These are phyloP conservation scores for Cladosporium sp. DNA, from an alignment of 2,329 filamentous ascomycete genomes.

Conservation along the genomic window DNA sequence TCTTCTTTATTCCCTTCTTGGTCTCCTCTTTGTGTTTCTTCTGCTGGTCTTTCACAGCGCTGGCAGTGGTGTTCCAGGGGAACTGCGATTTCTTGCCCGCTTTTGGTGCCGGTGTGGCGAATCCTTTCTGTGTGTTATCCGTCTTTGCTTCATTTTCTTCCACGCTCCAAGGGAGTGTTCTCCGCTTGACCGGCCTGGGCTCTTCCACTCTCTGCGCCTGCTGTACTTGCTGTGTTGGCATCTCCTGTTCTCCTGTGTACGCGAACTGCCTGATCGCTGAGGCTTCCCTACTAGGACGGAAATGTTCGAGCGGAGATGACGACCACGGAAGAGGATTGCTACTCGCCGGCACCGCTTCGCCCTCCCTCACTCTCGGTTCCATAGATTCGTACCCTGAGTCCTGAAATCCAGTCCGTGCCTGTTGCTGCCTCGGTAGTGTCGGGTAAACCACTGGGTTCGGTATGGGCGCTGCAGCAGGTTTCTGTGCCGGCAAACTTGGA, in stretches of 20 bases:
- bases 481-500: conserved; percentile 35
- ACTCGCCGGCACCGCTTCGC: conserved; percentile 41
- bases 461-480: conserved; percentile 4
- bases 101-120: conserved; percentile 42
- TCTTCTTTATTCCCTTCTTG: conserved; percentile 46
- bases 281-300: conserved; percentile 12
- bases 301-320: conserved; percentile 40
- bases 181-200: conserved; percentile 52
- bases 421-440: conserved; percentile 25
- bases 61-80: conserved; percentile 71
- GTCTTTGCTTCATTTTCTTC: conserved; percentile 15
- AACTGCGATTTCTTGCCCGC: conserved; percentile 38
- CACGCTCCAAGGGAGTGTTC: conserved; percentile 58
- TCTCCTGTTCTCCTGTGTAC: not conserved
- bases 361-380: conserved; percentile 29
- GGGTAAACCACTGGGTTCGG: conserved; percentile 24
- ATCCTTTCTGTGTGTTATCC: conserved; percentile 5
- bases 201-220: conserved; percentile 17
- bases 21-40: conserved; percentile 64
- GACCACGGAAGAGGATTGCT: conserved; percentile 69
- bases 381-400: conserved; percentile 26
- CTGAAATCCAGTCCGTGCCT: conserved; percentile 15
- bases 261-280: conserved; percentile 7
- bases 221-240: conserved; percentile 11
- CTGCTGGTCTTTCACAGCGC: conserved; percentile 72